Evolutionary conservation across 768 basidiomycete genomes (phyloP), one percentile per base, ranked within the genome.

Genomic region (Rhizopogon rudus): DNA sequence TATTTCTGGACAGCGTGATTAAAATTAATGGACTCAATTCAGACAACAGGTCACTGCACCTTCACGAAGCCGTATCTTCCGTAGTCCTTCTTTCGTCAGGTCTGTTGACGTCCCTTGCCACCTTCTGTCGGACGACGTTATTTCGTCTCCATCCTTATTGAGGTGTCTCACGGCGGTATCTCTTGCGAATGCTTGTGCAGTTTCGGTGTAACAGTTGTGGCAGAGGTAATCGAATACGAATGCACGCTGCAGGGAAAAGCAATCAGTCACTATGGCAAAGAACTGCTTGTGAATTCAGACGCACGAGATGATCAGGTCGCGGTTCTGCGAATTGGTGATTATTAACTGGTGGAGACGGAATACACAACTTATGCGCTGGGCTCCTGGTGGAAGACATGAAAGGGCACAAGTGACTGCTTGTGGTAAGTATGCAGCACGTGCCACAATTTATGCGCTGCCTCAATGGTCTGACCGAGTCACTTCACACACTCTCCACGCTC

Each of bases 221-320:
- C 81, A 81, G 1, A 93, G 79, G 64, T 91, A 93, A 61, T 89
- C 84, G 39, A 93, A 73, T 14, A 93, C 85, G 44, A 93, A 71
- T 16, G 78, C 67, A 43, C 84, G 82, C 88, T 91, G 63, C 10
- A 55, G 12, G 56, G 13, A 52, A 33, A 39, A 28, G 1, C 25
- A 8, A 48, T 40, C 31, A 37, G 5, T 14, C 22, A 40, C 43
- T 29, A 4, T 41, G 10, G 22, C 25, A 33, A 6, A 37, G 49
- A 41, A 6, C 6, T 16, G 4, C 9, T 44, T n/a, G 29, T 57
- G 51, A 29, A 14, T 22, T 37, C n/a, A 49, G 28, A 44, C 65
- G 28, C 67, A 81, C 81, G 56, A 83, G 68, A 53, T 78, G 73
- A 58, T 75, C 76, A 17, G 78, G 74, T 7, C 72, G 73, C 0